Evolutionary conservation across 805 yeast species (phyloP).

Genomic region (Grigorovia yakushimaensis): DNA sequence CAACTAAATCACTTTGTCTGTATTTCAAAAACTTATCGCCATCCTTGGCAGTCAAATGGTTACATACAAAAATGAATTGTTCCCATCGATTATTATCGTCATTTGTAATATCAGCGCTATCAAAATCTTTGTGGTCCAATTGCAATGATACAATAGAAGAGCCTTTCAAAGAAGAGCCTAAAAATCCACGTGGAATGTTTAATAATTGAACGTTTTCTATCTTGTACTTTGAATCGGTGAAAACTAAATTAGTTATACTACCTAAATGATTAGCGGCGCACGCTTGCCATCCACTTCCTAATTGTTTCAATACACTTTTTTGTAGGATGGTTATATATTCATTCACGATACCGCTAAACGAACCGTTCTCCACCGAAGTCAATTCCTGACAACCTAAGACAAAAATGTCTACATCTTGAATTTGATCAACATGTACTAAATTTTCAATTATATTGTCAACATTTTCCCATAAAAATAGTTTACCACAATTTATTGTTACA

Average conservation of each 20-base stretch:
- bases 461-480: not conserved
- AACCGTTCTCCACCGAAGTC: not conserved
- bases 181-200: constrained; percentile 41
- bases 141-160: constrained; percentile 47
- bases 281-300: not conserved
- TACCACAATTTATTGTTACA: not conserved
- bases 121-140: not conserved
- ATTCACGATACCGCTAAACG: not conserved
- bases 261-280: not conserved
- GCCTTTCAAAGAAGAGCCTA: constrained; percentile 63
- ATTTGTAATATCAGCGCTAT: not conserved
- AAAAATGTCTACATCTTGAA: not conserved
- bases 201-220: not conserved
- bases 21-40: constrained; percentile 38
- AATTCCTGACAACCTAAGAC: not conserved
- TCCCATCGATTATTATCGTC: constrained; percentile 18
- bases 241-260: not conserved
- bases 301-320: not conserved
- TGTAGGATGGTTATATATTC: not conserved
- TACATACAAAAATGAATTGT: constrained; percentile 49
- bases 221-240: not conserved
- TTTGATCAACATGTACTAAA: not conserved
- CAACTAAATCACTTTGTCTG: constrained; percentile 43
- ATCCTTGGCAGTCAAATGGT: constrained; percentile 75
- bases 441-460: not conserved